Evolutionary conservation across 164 flowering plant species (phyloP).

Genomic region (Magnolia changhungtana): DNA sequence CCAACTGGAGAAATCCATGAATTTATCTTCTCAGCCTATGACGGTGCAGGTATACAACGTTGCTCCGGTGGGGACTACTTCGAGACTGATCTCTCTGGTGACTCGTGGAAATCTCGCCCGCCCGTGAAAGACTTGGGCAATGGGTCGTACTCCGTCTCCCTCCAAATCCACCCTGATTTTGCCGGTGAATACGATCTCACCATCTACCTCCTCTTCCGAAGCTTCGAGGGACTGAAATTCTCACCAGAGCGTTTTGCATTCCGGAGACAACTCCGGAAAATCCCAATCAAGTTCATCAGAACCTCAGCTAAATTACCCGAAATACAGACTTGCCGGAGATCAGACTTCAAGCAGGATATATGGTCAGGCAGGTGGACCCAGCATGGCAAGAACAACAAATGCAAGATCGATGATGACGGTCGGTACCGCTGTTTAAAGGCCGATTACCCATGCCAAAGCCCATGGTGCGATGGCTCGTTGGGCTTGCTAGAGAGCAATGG

Average conservation of each 20-base stretch:
- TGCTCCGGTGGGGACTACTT: constrained; percentile 89
- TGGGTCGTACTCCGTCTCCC: constrained; percentile 60
- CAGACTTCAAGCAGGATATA: constrained; percentile 51
- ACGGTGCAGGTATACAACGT: constrained; percentile 44
- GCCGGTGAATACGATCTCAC: constrained; percentile 59
- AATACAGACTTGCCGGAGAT: constrained; percentile 34
- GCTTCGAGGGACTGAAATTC: constrained; percentile 67
- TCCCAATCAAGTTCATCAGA: constrained; percentile 39
- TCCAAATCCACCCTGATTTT: constrained; percentile 85
- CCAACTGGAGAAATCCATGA: constrained; percentile 62
- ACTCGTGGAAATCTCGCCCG: constrained; percentile 81
- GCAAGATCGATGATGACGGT: constrained; percentile 62
- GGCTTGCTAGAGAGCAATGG: constrained; percentile 90
- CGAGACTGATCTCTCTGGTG: constrained; percentile 83
- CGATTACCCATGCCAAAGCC: constrained; percentile 45
- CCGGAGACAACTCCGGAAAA: constrained; percentile 44
- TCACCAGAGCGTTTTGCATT: constrained; percentile 50
- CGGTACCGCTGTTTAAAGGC: constrained; percentile 61
- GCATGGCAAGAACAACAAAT: constrained; percentile 56
- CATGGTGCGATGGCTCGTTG: constrained; percentile 84
- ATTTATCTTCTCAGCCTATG: constrained; percentile 58
- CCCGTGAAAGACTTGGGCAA: constrained; percentile 62
- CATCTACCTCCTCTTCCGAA: constrained; percentile 63
- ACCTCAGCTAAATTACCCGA: constrained; percentile 32
- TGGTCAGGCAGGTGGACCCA: constrained; percentile 95